Base-by-base conservation (phyloP, 2,329 filamentous ascomycete genomes). In the Orbilia ellipsospora region DNA sequence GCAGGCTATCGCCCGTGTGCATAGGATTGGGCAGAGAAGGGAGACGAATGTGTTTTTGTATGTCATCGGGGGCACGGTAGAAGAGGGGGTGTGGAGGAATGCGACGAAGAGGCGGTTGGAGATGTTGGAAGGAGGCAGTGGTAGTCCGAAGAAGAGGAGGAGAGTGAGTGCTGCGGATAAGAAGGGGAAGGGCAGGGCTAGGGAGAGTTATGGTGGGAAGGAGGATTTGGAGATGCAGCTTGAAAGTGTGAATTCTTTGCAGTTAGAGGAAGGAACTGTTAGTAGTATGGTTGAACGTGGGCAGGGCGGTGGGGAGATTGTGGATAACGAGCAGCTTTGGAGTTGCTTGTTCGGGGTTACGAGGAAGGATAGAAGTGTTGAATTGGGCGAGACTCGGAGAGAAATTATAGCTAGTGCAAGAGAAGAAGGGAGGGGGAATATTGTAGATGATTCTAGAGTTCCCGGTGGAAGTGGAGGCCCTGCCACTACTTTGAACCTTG, bases 11-110 rank as follows among this genome's bases (percentile, higher is more conserved):
- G 94, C 94, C 0, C 90, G 95, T 67, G 94, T 99, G 0, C 93
- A 99, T 81, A 89, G 95, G 42, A 99, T 99, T 77, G 95, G 95
- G 0, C 95, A 98, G 82, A 86, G 90, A 77, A 89, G 92, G 61
- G 87, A 92, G 78, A 99, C 95, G 0, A 97, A 92, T 0, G 93
- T 98, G 0, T 98, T 94, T 91, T 90, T 97, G 82, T 98, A 98
- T 81, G 86, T 98, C 1, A 88, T 97, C n/a, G 89, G 90, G 15
- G 92, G 91, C 61, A 96, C 94, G 0, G 92, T 98, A 0, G 95
- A 99, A 81, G 91, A 96, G 83, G 91, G 91, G 1, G 96, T 98
- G 77, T 98, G 83, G 89, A 94, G 73, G 87, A 97, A 40, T 95
- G 92, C 0, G 92, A 96, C 0, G 86, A 81, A 68, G 82, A 80